These are phyloP conservation scores for Pelargonium fulgidum DNA, from an alignment of 441 rosid genomes.

Conservation along the genomic window DNA sequence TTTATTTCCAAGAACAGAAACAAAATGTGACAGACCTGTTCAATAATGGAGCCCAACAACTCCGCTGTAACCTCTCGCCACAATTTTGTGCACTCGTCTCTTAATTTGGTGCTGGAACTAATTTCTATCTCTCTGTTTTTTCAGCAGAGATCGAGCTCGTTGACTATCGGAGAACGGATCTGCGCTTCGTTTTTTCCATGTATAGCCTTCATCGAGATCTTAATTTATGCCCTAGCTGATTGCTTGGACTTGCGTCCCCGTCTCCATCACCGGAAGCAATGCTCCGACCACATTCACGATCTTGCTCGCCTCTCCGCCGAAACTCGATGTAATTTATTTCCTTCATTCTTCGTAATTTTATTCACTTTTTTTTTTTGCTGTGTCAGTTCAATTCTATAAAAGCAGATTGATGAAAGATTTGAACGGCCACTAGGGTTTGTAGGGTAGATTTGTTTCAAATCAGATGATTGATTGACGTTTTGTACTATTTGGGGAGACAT, in stretches of 20 bases:
- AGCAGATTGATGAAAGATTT: no score
- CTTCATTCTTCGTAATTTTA: neutral
- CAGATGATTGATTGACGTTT: no score
- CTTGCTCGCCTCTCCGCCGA: constrained; percentile 49
- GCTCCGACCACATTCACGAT: constrained; percentile 21
- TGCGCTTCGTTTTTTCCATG: constrained; percentile 56
- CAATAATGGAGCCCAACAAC: neutral
- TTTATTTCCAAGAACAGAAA: neutral
- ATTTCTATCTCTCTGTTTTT: constrained; percentile 1
- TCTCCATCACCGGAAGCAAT: constrained; percentile 10
- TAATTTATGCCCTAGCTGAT: constrained; percentile 29
- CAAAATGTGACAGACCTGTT: neutral
- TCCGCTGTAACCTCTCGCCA: neutral
- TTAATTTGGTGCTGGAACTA: neutral
- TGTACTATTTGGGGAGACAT: neutral
- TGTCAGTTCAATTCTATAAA: no score
- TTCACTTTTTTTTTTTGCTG: no score
- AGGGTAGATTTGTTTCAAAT: no score
- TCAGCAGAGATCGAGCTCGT: constrained; percentile 47
- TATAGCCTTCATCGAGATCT: constrained; percentile 39
- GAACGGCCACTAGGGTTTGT: no score
- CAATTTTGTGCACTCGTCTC: neutral
- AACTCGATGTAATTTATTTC: constrained; percentile 38
- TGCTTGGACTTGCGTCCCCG: constrained; percentile 40
- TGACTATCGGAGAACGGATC: constrained; percentile 53